A percentile compares a stretch with the other conserved stretches of the same genome.
These are phyloP conservation scores for Plasmodium cynomolgi DNA, from an alignment of 169 alveolate genomes.

Conservation along the genomic window DNA sequence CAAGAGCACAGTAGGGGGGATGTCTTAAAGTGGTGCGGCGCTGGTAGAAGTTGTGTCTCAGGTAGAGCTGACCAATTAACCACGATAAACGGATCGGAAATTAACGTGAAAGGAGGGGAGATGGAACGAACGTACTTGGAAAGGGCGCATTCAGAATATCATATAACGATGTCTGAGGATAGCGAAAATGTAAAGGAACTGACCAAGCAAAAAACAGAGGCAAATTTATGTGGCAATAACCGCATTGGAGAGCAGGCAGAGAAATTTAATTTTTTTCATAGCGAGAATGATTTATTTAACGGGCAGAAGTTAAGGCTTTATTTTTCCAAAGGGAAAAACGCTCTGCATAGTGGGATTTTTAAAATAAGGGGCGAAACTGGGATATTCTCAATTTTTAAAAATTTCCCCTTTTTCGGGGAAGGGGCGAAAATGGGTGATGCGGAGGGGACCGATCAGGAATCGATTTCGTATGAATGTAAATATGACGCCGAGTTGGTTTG, in stretches of 20 bases:
- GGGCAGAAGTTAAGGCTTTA: background rate
- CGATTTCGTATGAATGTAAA: background rate
- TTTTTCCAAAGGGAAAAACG: slow-evolving; percentile 31
- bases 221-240: background rate
- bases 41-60: background rate
- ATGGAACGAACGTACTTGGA: background rate
- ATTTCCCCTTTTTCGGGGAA: slow-evolving; percentile 11
- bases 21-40: background rate
- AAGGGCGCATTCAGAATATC: background rate
- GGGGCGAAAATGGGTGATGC: slow-evolving; percentile 5
- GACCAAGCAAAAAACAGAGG: background rate
- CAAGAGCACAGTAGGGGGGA: background rate
- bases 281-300: slow-evolving; percentile 54
- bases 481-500: background rate
- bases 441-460: background rate
- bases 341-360: slow-evolving; percentile 14
- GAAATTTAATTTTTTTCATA: slow-evolving; percentile 10
- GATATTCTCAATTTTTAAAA: slow-evolving; percentile 39
- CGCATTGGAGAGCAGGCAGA: background rate
- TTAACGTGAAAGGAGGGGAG: background rate
- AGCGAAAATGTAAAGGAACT: slow-evolving; percentile 9
- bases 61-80: background rate
- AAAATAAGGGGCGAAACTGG: slow-evolving; percentile 20
- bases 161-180: background rate
- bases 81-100: background rate